These are phyloP conservation scores for Lichtheimia ramosa DNA, from an alignment of 371 early-diverging fungal genomes.

Conservation along the genomic window DNA sequence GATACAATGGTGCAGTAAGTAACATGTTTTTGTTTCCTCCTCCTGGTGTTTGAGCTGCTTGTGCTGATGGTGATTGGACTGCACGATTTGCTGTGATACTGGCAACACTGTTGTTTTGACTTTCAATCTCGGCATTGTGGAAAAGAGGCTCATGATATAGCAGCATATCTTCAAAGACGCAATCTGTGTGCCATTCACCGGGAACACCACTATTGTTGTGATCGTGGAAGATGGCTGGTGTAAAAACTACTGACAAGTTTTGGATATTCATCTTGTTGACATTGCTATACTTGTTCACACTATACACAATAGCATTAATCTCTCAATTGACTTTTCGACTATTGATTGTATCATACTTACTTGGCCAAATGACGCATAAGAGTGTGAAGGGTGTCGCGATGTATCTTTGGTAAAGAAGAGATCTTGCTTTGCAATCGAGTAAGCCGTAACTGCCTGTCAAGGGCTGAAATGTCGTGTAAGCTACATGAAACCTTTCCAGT, in stretches of 20 bases:
- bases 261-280: slow-evolving; percentile 62
- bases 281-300: slow-evolving; percentile 42
- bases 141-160: slow-evolving; percentile 28
- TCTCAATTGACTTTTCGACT: background rate
- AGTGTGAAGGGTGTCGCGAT: slow-evolving; percentile 50
- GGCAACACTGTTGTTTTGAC: background rate
- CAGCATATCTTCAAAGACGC: slow-evolving; percentile 43
- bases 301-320: slow-evolving; percentile 9
- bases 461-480: slow-evolving; percentile 19
- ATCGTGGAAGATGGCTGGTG: slow-evolving; percentile 65
- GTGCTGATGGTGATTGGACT: background rate
- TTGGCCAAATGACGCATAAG: slow-evolving; percentile 54
- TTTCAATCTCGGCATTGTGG: slow-evolving; percentile 9
- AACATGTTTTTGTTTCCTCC: background rate
- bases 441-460: slow-evolving; percentile 31
- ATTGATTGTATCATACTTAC: slow-evolving; percentile 26
- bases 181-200: slow-evolving; percentile 47
- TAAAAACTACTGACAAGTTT: slow-evolving; percentile 57
- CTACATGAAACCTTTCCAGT: too few relatives aligned
- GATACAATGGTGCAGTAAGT: background rate
- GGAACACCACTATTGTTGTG: slow-evolving; percentile 49
- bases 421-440: slow-evolving; percentile 24
- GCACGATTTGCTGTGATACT: background rate
- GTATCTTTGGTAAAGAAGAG: slow-evolving; percentile 36
- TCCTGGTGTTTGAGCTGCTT: background rate